Conservation (phyloP, 345 rosid species). For the Citrus glauca region DNA sequence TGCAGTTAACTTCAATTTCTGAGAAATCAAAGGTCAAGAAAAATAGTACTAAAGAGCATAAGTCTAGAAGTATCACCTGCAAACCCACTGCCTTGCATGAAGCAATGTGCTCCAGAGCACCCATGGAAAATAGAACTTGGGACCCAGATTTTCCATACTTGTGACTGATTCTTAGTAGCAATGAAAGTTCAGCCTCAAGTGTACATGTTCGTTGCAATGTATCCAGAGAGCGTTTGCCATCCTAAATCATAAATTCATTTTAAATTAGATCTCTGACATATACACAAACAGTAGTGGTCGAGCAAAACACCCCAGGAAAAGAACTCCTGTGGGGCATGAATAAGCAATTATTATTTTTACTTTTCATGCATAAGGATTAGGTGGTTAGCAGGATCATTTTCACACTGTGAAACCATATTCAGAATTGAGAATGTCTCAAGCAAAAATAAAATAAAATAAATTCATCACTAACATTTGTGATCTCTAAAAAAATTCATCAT, state of each 20-base stretch:
- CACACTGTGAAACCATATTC: neutral
- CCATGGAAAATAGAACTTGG: constrained; percentile 87
- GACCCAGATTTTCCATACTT: constrained; percentile 94
- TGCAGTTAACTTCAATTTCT: constrained; percentile 33
- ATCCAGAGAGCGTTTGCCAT: constrained; percentile 67
- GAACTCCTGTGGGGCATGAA: neutral
- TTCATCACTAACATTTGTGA: neutral
- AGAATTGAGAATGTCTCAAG: neutral
- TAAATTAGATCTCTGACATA: neutral
- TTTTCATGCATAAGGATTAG: neutral
- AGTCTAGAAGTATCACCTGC: constrained; percentile 45
- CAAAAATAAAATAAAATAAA: neutral
- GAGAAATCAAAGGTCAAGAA: constrained; percentile 10
- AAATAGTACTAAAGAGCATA: neutral
- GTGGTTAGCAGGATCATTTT: neutral
- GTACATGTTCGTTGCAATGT: constrained; percentile 80
- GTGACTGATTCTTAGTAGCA: constrained; percentile 81
- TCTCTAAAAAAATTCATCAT: neutral
- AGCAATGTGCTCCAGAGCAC: constrained; percentile 77
- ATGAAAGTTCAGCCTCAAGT: constrained; percentile 78
- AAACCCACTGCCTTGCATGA: constrained; percentile 64
- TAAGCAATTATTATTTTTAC: neutral
- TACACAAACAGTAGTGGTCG: neutral
- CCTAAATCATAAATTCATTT: constrained; percentile 36
- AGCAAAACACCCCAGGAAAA: neutral